Evolutionary conservation across 2,329 filamentous ascomycete species (phyloP).

Genomic region (Trichocomaceae sp.): DNA sequence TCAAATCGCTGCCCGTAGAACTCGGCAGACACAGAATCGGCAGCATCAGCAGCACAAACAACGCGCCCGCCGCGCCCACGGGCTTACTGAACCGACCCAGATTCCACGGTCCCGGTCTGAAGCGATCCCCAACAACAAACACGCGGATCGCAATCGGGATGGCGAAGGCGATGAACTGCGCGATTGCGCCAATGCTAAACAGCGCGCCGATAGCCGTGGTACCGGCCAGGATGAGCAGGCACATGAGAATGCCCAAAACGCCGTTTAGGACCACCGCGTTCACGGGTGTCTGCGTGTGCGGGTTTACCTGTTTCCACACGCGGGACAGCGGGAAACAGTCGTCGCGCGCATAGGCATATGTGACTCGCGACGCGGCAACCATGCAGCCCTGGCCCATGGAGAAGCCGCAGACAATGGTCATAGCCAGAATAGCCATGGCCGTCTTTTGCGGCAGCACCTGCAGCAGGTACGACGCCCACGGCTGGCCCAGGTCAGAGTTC

Average conservation of each 20-base stretch:
- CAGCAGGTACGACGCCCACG: conserved; percentile 63
- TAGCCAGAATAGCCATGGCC: conserved; percentile 55
- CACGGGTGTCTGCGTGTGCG: conserved; percentile 57
- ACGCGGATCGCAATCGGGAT: conserved; percentile 41
- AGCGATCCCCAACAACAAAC: conserved; percentile 53
- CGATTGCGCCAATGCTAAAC: conserved; percentile 64
- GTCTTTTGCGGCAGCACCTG: conserved; percentile 57
- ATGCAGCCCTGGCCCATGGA: conserved; percentile 69
- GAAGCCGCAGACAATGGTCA: conserved; percentile 64
- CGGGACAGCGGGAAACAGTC: conserved; percentile 59
- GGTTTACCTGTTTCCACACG: conserved; percentile 56
- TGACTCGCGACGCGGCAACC: conserved; percentile 60
- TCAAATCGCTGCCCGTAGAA: conserved; percentile 50
- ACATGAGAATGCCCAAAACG: conserved; percentile 52
- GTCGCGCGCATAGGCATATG: conserved; percentile 67
- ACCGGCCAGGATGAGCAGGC: conserved; percentile 61
- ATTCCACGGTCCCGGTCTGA: conserved; percentile 63
- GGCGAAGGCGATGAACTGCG: conserved; percentile 52
- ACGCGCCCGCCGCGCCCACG: conserved; percentile 51
- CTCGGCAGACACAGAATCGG: conserved; percentile 62
- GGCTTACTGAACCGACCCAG: conserved; percentile 54
- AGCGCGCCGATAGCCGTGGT: conserved; percentile 58
- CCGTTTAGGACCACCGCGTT: conserved; percentile 65
- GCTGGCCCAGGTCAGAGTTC: conserved; percentile 58
- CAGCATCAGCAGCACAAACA: conserved; percentile 60